Evolutionary conservation across 176 grass and related monocot genomes (phyloP), one percentile per base, ranked within the genome.

Genomic region (Eleusine indica): DNA sequence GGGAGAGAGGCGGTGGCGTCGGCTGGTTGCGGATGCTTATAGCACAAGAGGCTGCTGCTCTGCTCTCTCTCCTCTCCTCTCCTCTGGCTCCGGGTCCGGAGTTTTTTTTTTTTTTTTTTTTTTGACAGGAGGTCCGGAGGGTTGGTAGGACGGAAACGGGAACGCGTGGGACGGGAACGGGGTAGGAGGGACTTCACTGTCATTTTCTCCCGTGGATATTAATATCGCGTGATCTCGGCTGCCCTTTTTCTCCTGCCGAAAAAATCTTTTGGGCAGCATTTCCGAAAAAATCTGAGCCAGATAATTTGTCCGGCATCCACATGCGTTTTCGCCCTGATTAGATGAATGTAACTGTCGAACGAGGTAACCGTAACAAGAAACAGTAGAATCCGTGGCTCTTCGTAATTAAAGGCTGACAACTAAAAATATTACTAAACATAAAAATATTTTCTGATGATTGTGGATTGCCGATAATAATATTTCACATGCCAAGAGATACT

Each of bases 71-170:
- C 32, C 9, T 54, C 18, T 57, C 53, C 21, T 13, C 22, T 40
- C 21, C 56, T 58, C 11, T 44, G 13, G 54, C 39, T 15, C 62
- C 19, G 47, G 66, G 66, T 28, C 48, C 48, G 76, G 25, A 25
- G 25, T 0, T 25, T 25, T 25, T 25, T 25, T 25, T 25, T 25
- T 25, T 25, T 25, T 25, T 25, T 25, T 25, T 25, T 25, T 25
- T 25, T 25, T 25, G 25, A 25, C 25, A 25, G 25, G 25, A 25
- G 25, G 25, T 25, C 25, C 0, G 25, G 25, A 25, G 71, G 82
- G 71, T 89, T 85, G 87, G 83, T 89, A 81, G 80, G 83, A 89
- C 80, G 80, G 83, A 77, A 86, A 25, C 28, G 38, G 77, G 86
- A 66, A 82, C 54, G 52, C 51, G 61, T 51, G 61, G 76, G 76